These are phyloP conservation scores for Candida krabiensis DNA, from an alignment of 805 yeast species.

Conservation along the genomic window DNA sequence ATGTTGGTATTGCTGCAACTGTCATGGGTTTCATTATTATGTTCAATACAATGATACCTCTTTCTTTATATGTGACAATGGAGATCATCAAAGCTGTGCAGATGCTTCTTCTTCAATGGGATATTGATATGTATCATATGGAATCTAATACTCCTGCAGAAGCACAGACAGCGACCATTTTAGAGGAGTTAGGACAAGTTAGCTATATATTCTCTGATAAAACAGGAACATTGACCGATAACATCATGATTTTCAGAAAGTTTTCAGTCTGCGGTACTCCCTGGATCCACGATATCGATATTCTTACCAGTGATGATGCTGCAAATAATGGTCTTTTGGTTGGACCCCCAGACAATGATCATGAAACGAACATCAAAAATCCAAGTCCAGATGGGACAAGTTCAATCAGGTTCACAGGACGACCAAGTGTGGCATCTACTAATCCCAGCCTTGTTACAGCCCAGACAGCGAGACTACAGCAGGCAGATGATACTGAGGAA, in stretches of 20 bases:
- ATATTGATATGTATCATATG: conserved; percentile 90
- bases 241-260: conserved; percentile 88
- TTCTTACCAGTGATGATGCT: conserved; percentile 30
- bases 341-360: conserved; percentile 1
- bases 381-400: conserved; percentile 16
- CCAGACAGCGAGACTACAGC: conserved; percentile 43
- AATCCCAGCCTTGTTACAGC: conserved; percentile 26
- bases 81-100: conserved; percentile 93
- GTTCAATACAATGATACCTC: conserved; percentile 95
- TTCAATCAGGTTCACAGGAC: conserved; percentile 38
- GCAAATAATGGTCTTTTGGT: conserved; percentile 9
- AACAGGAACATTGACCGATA: conserved; percentile 96
- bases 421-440: conserved; percentile 57
- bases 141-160: conserved; percentile 89
- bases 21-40: conserved; percentile 95
- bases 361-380: conserved; percentile 4
- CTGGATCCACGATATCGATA: conserved; percentile 80
- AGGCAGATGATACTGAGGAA: conserved; percentile 28
- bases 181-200: conserved; percentile 97
- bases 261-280: conserved; percentile 84
- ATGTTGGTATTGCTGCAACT: conserved; percentile 84
- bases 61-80: conserved; percentile 93
- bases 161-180: conserved; percentile 90
- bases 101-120: conserved; percentile 77
- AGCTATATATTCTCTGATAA: conserved; percentile 93